phyloP scores from a whole-genome alignment of 164 flowering plant genomes.

The Nymphaea colorata region DNA sequence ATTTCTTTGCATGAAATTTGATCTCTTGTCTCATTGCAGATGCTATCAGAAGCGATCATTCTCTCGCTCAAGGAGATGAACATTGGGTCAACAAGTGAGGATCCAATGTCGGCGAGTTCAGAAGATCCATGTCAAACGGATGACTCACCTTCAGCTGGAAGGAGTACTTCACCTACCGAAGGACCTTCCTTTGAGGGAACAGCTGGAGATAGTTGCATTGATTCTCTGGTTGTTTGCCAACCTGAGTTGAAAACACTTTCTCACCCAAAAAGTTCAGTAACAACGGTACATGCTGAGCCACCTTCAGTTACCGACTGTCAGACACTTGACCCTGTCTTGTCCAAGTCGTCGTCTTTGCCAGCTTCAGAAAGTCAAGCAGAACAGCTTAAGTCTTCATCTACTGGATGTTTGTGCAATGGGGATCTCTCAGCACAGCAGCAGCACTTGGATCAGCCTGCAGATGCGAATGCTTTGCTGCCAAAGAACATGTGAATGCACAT shows the following conservation, averaged over 20 bases:
- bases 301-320: not conserved
- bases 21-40: constrained; percentile 26
- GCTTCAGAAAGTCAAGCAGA: constrained; percentile 2
- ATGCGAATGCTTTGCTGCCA: constrained; percentile 54
- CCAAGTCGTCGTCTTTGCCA: not conserved
- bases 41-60: constrained; percentile 79
- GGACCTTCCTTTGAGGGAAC: constrained; percentile 12
- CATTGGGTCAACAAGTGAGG: constrained; percentile 14
- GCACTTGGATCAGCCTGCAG: constrained; percentile 40
- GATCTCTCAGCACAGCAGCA: constrained; percentile 8
- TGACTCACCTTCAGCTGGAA: constrained; percentile 13
- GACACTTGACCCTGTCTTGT: not conserved
- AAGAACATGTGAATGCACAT: constrained; percentile 43
- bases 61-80: constrained; percentile 68
- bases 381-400: constrained; percentile 18
- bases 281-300: not conserved
- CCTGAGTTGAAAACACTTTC: not conserved
- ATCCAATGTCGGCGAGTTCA: constrained; percentile 10
- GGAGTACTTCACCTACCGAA: constrained; percentile 4
- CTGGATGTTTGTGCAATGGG: constrained; percentile 20
- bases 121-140: constrained; percentile 11
- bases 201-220: constrained; percentile 4
- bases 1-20: not conserved
- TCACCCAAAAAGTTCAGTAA: not conserved
- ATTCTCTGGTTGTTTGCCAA: constrained; percentile 3